Percentiles rank a stretch among this genome's conserved stretches.
Conservation (phyloP, 164 flowering plant species). For the Chimonanthus salicifolius region DNA sequence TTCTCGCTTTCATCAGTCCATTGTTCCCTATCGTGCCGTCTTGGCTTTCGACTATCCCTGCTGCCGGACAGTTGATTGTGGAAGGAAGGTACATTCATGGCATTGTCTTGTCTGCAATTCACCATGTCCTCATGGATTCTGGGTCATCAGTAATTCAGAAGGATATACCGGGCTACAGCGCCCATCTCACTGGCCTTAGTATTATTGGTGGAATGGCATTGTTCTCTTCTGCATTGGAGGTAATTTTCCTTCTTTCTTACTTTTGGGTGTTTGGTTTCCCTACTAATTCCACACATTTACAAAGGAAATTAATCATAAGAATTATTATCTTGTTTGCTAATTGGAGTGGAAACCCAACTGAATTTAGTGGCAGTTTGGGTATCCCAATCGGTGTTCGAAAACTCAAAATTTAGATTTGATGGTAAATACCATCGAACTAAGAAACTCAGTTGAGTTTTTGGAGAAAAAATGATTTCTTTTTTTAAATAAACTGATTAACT, state of each 20-base stretch:
- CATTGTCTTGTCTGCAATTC: conserved; percentile 44
- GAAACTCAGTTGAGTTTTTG: too few relatives aligned
- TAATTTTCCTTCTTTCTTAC: conserved; percentile 17
- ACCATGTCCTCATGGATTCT: conserved; percentile 70
- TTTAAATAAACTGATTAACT: too few relatives aligned
- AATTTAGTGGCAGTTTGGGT: too few relatives aligned
- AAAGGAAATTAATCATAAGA: too few relatives aligned
- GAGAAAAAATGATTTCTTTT: too few relatives aligned
- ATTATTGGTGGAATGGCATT: conserved; percentile 95
- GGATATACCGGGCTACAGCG: conserved; percentile 73
- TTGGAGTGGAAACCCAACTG: too few relatives aligned
- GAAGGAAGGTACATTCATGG: conserved; percentile 72
- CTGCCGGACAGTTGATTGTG: conserved; percentile 57
- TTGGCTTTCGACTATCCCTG: conserved; percentile 80
- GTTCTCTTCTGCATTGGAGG: conserved; percentile 96
- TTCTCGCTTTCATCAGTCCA: conserved; percentile 75
- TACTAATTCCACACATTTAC: too few relatives aligned
- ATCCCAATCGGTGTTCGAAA: too few relatives aligned
- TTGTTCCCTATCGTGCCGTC: conserved; percentile 75
- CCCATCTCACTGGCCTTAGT: conserved; percentile 90
- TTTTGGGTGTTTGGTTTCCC: background rate
- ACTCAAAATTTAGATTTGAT: too few relatives aligned
- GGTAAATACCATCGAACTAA: too few relatives aligned
- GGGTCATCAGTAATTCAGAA: conserved; percentile 80
- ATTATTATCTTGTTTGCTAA: background rate